Evolutionary conservation across 345 rosid species (phyloP), one percentile per base, ranked within the genome.

Genomic region (Citrus australasica): DNA sequence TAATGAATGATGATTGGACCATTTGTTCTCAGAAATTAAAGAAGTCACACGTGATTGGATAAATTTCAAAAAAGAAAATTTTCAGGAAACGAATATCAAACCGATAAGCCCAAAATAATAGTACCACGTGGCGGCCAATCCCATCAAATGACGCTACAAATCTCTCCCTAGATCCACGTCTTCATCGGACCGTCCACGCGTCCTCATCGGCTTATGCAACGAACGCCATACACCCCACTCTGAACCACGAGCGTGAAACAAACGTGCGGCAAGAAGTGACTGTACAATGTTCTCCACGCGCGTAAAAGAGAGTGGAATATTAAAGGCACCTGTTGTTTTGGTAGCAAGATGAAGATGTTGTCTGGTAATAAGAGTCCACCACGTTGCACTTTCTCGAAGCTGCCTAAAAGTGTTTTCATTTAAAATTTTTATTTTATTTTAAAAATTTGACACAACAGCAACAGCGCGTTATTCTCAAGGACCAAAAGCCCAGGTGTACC

Each of bases 301-400:
- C 37, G 9, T 14, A 35, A 1, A 9, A 19, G 71, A 55, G 74
- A n/a, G 81, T 64, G 87, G 67, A 65, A 5, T n/a, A 24, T 16
- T 11, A 68, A 33, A 70, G 32, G 51, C 17, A 4, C 0, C 11
- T 9, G 48, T 17, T 32, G 5, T 5, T 7, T 37, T 13, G 4
- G 38, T 53, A 63, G 32, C 71, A 17, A 48, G 69, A 66, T 53
- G 51, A 22, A 61, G 32, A 46, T 62, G 79, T 58, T 59, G 66
- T 66, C 22, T 35, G 64, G 78, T 22, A 77, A 51, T 65, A 25
- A 32, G 9, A 42, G 16, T 53, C 22, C 6, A 78, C 82, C 89
- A 80, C 84, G 87, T 86, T 84, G 32, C 79, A 0, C 59, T 58
- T 80, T 84, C 89, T 80, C 70, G 86, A 84, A 82, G 76, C 83